Evolutionary conservation across 2,329 filamentous ascomycete genomes (phyloP).

Genomic region (Pseudocercospora eumusae): DNA sequence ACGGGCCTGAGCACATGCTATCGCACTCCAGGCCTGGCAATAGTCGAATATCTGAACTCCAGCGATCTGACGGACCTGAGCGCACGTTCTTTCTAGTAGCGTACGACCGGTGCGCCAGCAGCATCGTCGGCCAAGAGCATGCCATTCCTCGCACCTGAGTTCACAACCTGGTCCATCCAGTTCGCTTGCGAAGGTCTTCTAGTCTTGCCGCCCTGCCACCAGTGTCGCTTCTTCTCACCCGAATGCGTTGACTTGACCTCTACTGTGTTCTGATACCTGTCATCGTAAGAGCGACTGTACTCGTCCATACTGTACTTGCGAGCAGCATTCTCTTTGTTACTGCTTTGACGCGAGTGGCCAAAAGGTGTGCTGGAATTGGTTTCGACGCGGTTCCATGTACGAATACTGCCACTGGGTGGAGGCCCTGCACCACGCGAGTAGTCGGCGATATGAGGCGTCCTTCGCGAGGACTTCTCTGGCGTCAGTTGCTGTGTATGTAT

Average conservation of each 20-base stretch:
- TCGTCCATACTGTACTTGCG: constrained; percentile 26
- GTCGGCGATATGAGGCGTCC: constrained; percentile 18
- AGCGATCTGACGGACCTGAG: constrained; percentile 4
- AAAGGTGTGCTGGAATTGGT: constrained; percentile 21
- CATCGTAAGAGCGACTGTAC: constrained; percentile 28
- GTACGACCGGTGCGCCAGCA: constrained; percentile 32
- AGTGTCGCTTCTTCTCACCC: constrained; percentile 29
- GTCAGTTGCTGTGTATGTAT: constrained; percentile 11
- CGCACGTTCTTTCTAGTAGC: constrained; percentile 27
- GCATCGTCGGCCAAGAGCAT: constrained; percentile 44
- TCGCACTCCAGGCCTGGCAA: constrained; percentile 2
- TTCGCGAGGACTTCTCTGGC: constrained; percentile 12
- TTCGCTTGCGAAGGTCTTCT: constrained; percentile 38
- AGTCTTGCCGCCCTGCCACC: constrained; percentile 36
- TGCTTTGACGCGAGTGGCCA: constrained; percentile 28
- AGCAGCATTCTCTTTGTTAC: constrained; percentile 20
- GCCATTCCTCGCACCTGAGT: constrained; percentile 45
- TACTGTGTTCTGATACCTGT: constrained; percentile 27
- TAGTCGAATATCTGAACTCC: constrained; percentile 7
- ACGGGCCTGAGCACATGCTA: background rate
- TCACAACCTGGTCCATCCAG: constrained; percentile 48
- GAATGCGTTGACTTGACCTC: constrained; percentile 26
- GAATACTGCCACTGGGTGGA: constrained; percentile 16
- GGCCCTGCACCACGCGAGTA: constrained; percentile 14
- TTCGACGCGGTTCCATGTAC: constrained; percentile 12